Base-by-base conservation (phyloP, 164 flowering plant genomes). In the Kingdonia uniflora region DNA sequence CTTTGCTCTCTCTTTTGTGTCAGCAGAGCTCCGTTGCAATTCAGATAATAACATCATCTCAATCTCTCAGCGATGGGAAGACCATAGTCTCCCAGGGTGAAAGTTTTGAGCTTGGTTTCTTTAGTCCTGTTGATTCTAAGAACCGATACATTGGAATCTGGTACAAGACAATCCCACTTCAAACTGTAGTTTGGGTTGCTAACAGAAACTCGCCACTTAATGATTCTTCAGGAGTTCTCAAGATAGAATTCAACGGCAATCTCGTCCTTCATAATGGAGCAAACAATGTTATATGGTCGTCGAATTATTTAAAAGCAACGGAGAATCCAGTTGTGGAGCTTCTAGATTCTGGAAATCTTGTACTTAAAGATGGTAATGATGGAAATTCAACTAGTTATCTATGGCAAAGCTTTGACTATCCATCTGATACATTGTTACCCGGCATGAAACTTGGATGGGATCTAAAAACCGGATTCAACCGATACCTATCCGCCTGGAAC, bases 331-430 rank as follows among this genome's bases (percentile, higher is more conserved):
- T 48, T 6, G 65, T 51, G 0, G 57, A 54, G 66, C 53, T 71
- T 11, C 29, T 66, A 43, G 68, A 71, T 15, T 43, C 74, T 1
- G 74, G 74, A 17, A 67, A 71, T 54, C 44, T 71, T 42, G 68
- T 71, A 11, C 33, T 66, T n/a, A 56, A 29, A 42, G 40, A 50
- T 24, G 56, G 51, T 14, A 58, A 12, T 12, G 45, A 52, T n/a
- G 40, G 44, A 45, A 17, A 15, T 2, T 50, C 54, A 38, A 49
- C 50, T 0, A 51, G 40, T 17, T 60, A 14, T 49, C 7, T 60
- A 1, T 76, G 80, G 77, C 75, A 76, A 56, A 73, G 80, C 47
- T 76, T 73, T 51, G 77, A 76, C 55, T 54, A 63, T 50, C 80
- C 74, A 0, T n/a, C 52, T 0, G 66, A 73, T 53, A 71, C 77